phyloP scores from a whole-genome alignment of 2,329 filamentous ascomycete species.

The Trichophyton schoenleinii region DNA sequence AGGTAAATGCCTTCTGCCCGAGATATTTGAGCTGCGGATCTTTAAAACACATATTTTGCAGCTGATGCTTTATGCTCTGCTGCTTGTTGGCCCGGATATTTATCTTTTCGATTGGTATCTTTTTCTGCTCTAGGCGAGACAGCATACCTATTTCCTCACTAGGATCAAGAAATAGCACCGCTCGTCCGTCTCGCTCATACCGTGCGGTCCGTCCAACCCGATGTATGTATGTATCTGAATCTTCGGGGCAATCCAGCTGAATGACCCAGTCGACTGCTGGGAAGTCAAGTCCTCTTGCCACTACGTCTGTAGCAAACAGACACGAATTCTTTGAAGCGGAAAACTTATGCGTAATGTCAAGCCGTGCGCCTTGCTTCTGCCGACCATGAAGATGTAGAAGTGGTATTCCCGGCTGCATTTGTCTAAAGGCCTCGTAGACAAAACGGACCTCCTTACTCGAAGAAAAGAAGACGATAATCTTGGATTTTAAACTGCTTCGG shows the following conservation, averaged over 20 bases:
- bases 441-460: constrained; percentile 95
- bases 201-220: constrained; percentile 88
- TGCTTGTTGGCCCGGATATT: constrained; percentile 84
- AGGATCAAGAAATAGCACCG: constrained; percentile 82
- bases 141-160: constrained; percentile 90
- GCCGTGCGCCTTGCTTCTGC: constrained; percentile 77
- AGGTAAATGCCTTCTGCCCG: constrained; percentile 90
- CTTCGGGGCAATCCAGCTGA: constrained; percentile 94
- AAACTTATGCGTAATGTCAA: constrained; percentile 80
- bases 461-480: constrained; percentile 90
- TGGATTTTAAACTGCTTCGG: constrained; percentile 76
- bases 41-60: constrained; percentile 94
- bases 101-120: constrained; percentile 75
- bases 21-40: constrained; percentile 88
- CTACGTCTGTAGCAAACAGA: constrained; percentile 89
- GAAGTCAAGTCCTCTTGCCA: constrained; percentile 87
- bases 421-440: constrained; percentile 83
- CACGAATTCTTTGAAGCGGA: constrained; percentile 69
- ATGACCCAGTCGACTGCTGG: constrained; percentile 97
- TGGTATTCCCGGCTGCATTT: constrained; percentile 86
- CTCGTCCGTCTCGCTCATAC: constrained; percentile 75
- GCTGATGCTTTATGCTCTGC: constrained; percentile 65
- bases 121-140: constrained; percentile 70
- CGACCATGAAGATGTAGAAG: constrained; percentile 85
- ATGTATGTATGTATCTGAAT: constrained; percentile 96